Evolutionary conservation across 352 stramenopile genomes (phyloP), one percentile per base, ranked within the genome.

Genomic region (Pythium guiyangense): DNA sequence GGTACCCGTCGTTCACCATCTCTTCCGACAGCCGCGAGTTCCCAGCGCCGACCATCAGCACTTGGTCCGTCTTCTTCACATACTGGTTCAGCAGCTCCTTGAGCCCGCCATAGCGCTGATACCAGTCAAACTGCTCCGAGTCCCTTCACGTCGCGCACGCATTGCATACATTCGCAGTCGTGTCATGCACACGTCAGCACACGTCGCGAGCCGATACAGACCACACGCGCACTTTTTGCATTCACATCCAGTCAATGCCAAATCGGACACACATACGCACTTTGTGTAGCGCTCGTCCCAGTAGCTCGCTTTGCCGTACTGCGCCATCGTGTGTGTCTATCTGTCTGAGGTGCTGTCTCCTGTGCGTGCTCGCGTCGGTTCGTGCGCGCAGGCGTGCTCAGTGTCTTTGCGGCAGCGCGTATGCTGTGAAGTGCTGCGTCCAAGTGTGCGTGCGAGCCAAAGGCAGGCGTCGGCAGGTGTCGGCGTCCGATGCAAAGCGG

Each of bases 271-370:
- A n/a, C n/a, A n/a, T n/a, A 62, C 84, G 63, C 67, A 96, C 81
- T 97, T 97, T 62, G 90, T 97, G 83, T 97, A 98, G 52, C 92
- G 82, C 60, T 97, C 90, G 57, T 98, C 92, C 92, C 92, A 98
- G 75, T 98, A 98, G 22, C 71, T 90, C 15, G 88, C 87, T 67
- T 97, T 97, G 69, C 90, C 90, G 75, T 96, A 96, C 62, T 96
- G 87, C 71, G 88, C 88, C 88, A 96, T 94, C 18, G 47, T 3
- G 55, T 39, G 6, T 15, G 20, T 34, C 45, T 34, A 17, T 44
- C 17, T 2, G 20, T 45, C 12, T 10, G 26, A n/a, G n/a, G n/a
- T n/a, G n/a, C n/a, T n/a, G n/a, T n/a, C n/a, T n/a, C n/a, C n/a
- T 31, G n/a, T n/a, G 12, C 0, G 47, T 26, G 35, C 31, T 39